Evolutionary conservation across 2,329 filamentous ascomycete species (phyloP).

Genomic region (Bipolaris cookei): DNA sequence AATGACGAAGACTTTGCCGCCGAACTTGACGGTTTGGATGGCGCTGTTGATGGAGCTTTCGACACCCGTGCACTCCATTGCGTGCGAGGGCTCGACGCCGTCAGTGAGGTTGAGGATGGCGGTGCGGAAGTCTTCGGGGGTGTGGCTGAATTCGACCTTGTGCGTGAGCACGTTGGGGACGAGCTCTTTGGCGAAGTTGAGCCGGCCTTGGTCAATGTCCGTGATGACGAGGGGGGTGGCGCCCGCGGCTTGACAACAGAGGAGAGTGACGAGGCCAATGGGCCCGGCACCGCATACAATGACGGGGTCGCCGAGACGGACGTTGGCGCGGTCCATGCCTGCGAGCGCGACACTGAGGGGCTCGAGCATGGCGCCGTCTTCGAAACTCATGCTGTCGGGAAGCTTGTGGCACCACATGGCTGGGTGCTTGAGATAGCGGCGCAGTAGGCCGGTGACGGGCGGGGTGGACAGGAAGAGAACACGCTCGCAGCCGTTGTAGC

Average conservation of each 20-base stretch:
- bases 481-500: conserved; percentile 91
- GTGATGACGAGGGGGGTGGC: conserved; percentile 92
- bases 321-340: conserved; percentile 80
- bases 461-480: conserved; percentile 91
- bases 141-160: conserved; percentile 69
- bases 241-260: conserved; percentile 80
- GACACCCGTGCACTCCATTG: conserved; percentile 92
- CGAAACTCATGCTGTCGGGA: conserved; percentile 80
- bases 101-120: conserved; percentile 70
- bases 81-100: conserved; percentile 79
- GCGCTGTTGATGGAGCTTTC: conserved; percentile 86
- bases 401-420: conserved; percentile 97
- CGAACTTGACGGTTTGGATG: conserved; percentile 91
- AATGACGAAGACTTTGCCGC: conserved; percentile 95
- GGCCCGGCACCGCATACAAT: conserved; percentile 92
- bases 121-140: conserved; percentile 73
- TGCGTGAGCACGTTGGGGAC: conserved; percentile 81
- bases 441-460: conserved; percentile 82
- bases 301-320: conserved; percentile 84
- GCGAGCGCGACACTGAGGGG: conserved; percentile 88
- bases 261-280: conserved; percentile 86
- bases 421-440: conserved; percentile 93
- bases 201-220: conserved; percentile 85
- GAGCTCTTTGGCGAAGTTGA: conserved; percentile 83
- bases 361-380: conserved; percentile 89